Evolutionary conservation across 148 eudicot genomes (phyloP).

Genomic region (Fagopyrum homotropicum): DNA sequence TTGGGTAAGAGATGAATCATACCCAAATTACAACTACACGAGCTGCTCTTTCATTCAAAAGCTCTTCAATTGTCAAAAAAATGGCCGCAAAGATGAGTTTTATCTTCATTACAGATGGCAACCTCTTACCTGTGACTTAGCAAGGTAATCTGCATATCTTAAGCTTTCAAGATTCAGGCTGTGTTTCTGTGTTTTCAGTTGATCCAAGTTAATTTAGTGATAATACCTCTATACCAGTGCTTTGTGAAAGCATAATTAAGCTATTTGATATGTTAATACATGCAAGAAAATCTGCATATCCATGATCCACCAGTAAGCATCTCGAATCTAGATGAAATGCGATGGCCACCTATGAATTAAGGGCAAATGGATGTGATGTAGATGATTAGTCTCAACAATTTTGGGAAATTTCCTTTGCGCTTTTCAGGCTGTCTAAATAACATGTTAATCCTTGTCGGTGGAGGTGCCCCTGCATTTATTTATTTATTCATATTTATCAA

Average conservation of each 20-base stretch:
- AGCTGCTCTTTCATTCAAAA: conserved; percentile 42
- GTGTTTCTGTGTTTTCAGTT: not conserved
- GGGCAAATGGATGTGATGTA: not conserved
- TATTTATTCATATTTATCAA: not conserved
- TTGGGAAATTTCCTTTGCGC: not conserved
- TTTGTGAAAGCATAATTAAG: not conserved
- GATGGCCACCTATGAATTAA: no score
- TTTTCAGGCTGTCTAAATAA: not conserved
- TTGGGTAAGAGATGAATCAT: conserved; percentile 40
- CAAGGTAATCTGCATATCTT: conserved; percentile 27
- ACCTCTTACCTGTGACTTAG: conserved; percentile 37
- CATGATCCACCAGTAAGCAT: not conserved
- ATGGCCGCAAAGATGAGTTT: conserved; percentile 41
- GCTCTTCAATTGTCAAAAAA: conserved; percentile 44
- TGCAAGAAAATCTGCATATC: no score
- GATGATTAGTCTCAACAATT: not conserved
- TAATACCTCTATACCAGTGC: not conserved
- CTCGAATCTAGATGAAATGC: no score
- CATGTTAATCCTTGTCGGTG: not conserved
- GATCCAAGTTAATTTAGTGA: not conserved
- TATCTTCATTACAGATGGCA: conserved; percentile 48
- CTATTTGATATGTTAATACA: no score
- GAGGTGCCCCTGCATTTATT: not conserved
- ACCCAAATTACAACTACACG: conserved; percentile 30
- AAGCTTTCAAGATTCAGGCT: not conserved